These are phyloP conservation scores for Debaryomyces udenii DNA, from an alignment of 1,139 yeast species.

Conservation along the genomic window DNA sequence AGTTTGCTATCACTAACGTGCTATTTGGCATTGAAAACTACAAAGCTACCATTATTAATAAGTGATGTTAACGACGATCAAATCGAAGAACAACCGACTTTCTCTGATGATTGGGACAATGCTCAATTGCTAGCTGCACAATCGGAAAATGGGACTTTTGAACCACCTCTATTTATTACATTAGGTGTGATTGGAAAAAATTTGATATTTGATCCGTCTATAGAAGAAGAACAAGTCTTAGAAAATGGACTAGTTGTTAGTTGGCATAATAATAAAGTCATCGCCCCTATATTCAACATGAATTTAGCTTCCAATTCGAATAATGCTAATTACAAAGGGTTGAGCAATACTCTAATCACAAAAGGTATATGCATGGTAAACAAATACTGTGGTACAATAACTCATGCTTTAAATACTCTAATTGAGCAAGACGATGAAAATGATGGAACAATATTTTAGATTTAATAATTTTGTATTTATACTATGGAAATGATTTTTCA, in stretches of 20 bases:
- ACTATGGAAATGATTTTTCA: slow-evolving; percentile 9
- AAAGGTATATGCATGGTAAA: slow-evolving; percentile 35
- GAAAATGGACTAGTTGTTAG: slow-evolving; percentile 79
- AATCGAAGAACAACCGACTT: slow-evolving; percentile 86
- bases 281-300: slow-evolving; percentile 63
- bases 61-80: slow-evolving; percentile 61
- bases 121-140: slow-evolving; percentile 49
- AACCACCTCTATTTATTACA: slow-evolving; percentile 77
- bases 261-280: slow-evolving; percentile 65
- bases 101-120: slow-evolving; percentile 82
- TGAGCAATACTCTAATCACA: slow-evolving; percentile 30
- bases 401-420: slow-evolving; percentile 43
- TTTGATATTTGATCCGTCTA: slow-evolving; percentile 77
- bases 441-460: slow-evolving; percentile 32
- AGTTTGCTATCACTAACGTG: slow-evolving; percentile 76
- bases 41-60: slow-evolving; percentile 71
- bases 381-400: slow-evolving; percentile 38
- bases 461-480: slow-evolving; percentile 6
- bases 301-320: slow-evolving; percentile 50
- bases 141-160: slow-evolving; percentile 34
- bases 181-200: slow-evolving; percentile 74
- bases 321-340: slow-evolving; percentile 46
- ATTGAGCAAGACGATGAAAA: slow-evolving; percentile 41
- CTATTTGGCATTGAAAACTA: slow-evolving; percentile 78
- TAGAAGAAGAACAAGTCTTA: slow-evolving; percentile 82